Evolutionary conservation across 768 basidiomycete genomes (phyloP), one percentile per base, ranked within the genome.

Genomic region (Tubosaeta sp.): DNA sequence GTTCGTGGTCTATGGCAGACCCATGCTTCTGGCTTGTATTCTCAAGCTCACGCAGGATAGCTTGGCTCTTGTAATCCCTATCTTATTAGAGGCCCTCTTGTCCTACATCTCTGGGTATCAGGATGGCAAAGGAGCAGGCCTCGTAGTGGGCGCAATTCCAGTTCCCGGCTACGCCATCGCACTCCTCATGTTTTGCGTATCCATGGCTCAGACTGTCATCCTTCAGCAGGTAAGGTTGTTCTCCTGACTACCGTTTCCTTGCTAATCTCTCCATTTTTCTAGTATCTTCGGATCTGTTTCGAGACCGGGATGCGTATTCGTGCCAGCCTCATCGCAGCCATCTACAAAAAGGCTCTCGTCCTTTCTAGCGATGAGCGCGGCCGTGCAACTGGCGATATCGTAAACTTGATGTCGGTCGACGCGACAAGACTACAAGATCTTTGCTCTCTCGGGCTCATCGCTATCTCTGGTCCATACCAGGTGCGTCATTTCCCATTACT

Each of bases 251-350:
- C 6, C 22, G 11, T 43, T 41, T 3, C 12, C 4, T 24, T 5
- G 13, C 39, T 59, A 12, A 57, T 13, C 6, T 0, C 1, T 3
- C 5, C n/a, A 10, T 8, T 11, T 9, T 31, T 44, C 24, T 54
- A 90, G 84, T 95, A 94, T 67, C 94, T 95, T 68, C 88, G 94
- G 70, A 75, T 79, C 4, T 84, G 84, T 42, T 89, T 80, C 62
- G 82, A 87, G 61, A 89, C 87, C 10, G 91, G 91, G 8, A 95
- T 95, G 94, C 84, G 94, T n/a, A 80, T 96, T 39, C 84, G 93
- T 25, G 87, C 90, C 0, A 94, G 94, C 0, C 78, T 98, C 19
- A 82, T 97, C 13, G 84, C 84, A 1, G 80, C 77, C 4, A 91
- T 96, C 47, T 97, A 94, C 71, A 72, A 83, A 44, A 96, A 97